Base-by-base conservation (phyloP, 805 yeast genomes). In the Metschnikowia matae region DNA sequence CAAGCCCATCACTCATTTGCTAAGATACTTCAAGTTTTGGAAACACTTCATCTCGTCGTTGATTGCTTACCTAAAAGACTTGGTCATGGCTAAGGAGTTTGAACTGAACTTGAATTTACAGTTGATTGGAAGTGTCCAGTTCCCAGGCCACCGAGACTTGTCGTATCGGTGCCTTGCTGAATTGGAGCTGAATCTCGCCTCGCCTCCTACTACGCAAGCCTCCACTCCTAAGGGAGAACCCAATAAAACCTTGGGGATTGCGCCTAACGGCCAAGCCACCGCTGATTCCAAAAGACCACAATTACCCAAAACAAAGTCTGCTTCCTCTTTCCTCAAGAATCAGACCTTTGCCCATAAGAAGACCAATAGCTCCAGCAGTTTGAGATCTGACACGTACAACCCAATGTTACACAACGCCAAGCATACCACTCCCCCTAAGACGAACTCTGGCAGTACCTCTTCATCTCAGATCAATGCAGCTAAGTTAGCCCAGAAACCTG, bases 41-140 rank as follows among this genome's bases (percentile, higher is more conserved):
- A 72, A 71, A 57, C 63, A 62, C 47, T 68, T 72, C 48, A 69
- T 73, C 52, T 65, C 65, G 51, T 63, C 74, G 8, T 57, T 73
- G 46, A 62, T 70, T 7, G 61, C 65, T 46, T 73, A 73, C 53
- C 62, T 70, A 41, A 69, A 65, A 51, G 77, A 80, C 57, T 65
- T 78, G 50, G 64, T 77, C 35, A 63, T 79, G 47, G 78, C 79
- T 49, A 79, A 78, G 61, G 81, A 73, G 54, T 63, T 62, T 40
- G 66, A 63, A 45, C 61, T 63, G 58, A 63, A 71, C 55, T 57
- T 73, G 48, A 67, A 67, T 46, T 62, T 60, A 48, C 78, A 73
- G 57, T 55, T 73, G 41, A 62, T 73, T 36, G 66, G 61, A 46
- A 65, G 73, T 32, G 64, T 72, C 33, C 71, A 70, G 55, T 69